Evolutionary conservation across 2,329 filamentous ascomycete genomes (phyloP), one percentile per base, ranked within the genome.

Genomic region (Drechslerella dactyloides): DNA sequence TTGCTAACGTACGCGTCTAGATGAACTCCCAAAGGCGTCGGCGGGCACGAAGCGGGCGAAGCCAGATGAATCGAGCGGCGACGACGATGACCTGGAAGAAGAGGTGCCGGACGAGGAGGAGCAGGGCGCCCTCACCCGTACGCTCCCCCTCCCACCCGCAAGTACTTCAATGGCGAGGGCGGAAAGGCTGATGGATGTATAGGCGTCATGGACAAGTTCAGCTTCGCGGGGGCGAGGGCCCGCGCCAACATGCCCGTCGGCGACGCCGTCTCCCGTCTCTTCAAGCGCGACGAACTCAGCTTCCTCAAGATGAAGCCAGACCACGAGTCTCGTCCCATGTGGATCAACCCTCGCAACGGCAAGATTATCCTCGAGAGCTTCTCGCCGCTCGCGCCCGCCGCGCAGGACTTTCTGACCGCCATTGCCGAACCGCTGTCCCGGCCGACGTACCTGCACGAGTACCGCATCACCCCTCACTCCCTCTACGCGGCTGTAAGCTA

Each of bases 321-420:
- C 79, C 92, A 96, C 81, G 86, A 88, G 74, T 91, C 93, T 77
- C 88, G 94, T 15, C 94, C 94, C 15, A 84, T 97, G 69, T 97
- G 92, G 91, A 94, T 99, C 76, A 92, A 97, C 78, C 90, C 92
- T 1, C 83, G 89, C 52, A 90, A 90, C 78, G 92, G 90, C 37
- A 88, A 89, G 74, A 94, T 97, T 78, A 94, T 96, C 30, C 84
- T 97, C 48, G 93, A 99, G 82, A 96, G 92, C 76, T 97, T 97
- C 82, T 93, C 90, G 58, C 90, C 93, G 1, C 83, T 94, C 64
- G 92, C 93, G 65, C 85, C 89, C 65, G 89, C 93, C 77, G 93
- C 91, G 0, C 92, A 96, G 78, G 92, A 96, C 79, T 96, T 99
- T 78, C 83, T 99, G 69, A 96, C 96, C 76, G 96, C 94, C 52